Base-by-base conservation (phyloP, 1,284 basidiomycete species). In the Flammula alnicola region DNA sequence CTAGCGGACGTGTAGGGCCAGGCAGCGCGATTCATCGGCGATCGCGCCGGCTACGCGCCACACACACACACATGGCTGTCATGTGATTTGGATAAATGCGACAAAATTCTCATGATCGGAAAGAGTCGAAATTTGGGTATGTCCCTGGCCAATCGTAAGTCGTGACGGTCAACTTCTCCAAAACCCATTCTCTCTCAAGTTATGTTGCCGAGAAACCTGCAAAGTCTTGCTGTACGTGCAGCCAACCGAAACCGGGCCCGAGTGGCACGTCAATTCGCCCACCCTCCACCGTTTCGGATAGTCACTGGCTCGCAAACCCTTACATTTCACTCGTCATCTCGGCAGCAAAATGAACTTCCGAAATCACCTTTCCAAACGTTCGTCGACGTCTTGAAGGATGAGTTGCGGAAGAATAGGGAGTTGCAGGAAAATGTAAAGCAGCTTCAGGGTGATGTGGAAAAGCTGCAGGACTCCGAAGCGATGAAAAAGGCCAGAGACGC, bases 381-480 rank as follows among this genome's bases (percentile, higher is more conserved):
- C 59, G 93, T 98, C 12, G 92, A 98, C 37, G 95, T 96, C 17
- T 78, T 99, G 47, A 84, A 81, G 59, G 93, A 97, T 52, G 96
- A 99, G 72, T 75, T 99, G 40, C 79, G 84, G 67, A 98, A 98
- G 79, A 96, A 93, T 67, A 79, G 93, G 60, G 95, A 96, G 67
- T 78, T 97, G 49, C 94, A 97, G 73, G 93, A 98, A 43, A 97
- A 96, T 72, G 90, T 98, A 51, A 95, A 94, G 74, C 94, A 97
- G 73, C 81, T 99, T 25, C 93, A 96, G 71, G 97, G 97, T 59
- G 94, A 98, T 69, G 96, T 97, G 30, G 92, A 93, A 74, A 98
- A 98, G 73, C 74, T 98, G 44, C 95, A 97, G 74, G 96, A 99
- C 68, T 93, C 89, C 48, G 94, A 96, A 67, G 90, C 95, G n/a